These are phyloP conservation scores for Halenospora varia DNA, from an alignment of 495 filamentous ascomycete species.

Conservation along the genomic window DNA sequence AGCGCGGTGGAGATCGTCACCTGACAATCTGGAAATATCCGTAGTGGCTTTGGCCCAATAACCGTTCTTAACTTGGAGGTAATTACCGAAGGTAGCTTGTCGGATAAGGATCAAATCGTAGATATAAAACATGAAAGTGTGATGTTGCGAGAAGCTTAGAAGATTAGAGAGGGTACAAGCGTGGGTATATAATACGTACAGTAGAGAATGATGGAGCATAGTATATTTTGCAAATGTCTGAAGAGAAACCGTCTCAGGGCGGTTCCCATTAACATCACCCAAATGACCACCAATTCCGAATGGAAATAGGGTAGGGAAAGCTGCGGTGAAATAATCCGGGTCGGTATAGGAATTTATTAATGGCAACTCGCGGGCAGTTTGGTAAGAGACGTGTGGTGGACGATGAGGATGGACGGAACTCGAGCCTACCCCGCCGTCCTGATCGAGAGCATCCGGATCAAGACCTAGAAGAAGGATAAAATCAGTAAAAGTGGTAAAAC, in stretches of 20 bases:
- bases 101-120: background rate
- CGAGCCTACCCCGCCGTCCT: too few relatives aligned
- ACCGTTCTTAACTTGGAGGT: slow-evolving; percentile 14
- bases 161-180: background rate
- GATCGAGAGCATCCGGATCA: too few relatives aligned
- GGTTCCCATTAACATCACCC: slow-evolving; percentile 3
- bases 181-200: slow-evolving; percentile 5
- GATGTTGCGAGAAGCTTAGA: slow-evolving; percentile 11
- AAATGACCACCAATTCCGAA: slow-evolving; percentile 8
- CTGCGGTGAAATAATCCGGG: slow-evolving; percentile 10
- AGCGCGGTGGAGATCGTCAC: slow-evolving; percentile 10
- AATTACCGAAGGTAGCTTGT: slow-evolving; percentile 1
- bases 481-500: too few relatives aligned
- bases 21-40: slow-evolving; percentile 10
- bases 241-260: background rate
- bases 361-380: background rate
- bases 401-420: too few relatives aligned
- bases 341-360: slow-evolving; percentile 7
- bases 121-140: slow-evolving; percentile 9
- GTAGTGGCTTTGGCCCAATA: slow-evolving; percentile 15
- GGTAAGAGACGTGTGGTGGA: slow-evolving; percentile 3
- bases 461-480: too few relatives aligned
- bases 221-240: slow-evolving; percentile 7
- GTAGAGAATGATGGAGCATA: slow-evolving; percentile 15
- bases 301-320: slow-evolving; percentile 14